Conservation (phyloP, 148 eudicot genomes). For the Limonium bicolor region DNA sequence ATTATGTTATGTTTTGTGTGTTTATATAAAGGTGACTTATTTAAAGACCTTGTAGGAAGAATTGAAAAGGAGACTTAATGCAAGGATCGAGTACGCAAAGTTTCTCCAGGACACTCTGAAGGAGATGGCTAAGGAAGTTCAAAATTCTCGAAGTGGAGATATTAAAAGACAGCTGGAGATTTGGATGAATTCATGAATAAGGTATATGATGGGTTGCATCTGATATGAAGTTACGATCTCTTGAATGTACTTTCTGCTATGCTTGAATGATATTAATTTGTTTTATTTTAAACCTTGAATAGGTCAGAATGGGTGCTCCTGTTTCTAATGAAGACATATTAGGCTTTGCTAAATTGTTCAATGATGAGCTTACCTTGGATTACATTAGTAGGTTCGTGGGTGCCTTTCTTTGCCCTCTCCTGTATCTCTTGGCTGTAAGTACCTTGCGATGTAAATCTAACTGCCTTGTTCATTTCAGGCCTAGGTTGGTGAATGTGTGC, state of each 20-base stretch:
- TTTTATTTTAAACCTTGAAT: conserved; percentile 6
- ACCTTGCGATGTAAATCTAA: not conserved
- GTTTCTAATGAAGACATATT: conserved; percentile 63
- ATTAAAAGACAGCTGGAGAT: conserved; percentile 77
- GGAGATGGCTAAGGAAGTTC: conserved; percentile 91
- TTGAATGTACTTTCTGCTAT: too few species aligned
- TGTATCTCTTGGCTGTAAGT: not conserved
- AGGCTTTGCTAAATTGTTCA: conserved; percentile 67
- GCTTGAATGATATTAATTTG: not conserved
- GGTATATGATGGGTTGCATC: conserved; percentile 29
- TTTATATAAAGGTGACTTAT: too few species aligned
- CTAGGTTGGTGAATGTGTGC: conserved; percentile 64
- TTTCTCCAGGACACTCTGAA: conserved; percentile 83
- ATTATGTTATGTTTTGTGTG: too few species aligned
- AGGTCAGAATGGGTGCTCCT: conserved; percentile 48
- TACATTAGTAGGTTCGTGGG: conserved; percentile 69
- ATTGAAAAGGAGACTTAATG: conserved; percentile 53
- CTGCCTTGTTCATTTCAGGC: conserved; percentile 20
- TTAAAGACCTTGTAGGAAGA: too few species aligned
- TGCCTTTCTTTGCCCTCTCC: conserved; percentile 2
- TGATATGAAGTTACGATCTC: too few species aligned
- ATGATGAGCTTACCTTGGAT: conserved; percentile 68
- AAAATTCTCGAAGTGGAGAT: conserved; percentile 68
- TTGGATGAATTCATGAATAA: conserved; percentile 81
- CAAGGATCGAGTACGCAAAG: conserved; percentile 83